phyloP scores from a whole-genome alignment of 2,329 filamentous ascomycete species.

The Alternaria consortialis region DNA sequence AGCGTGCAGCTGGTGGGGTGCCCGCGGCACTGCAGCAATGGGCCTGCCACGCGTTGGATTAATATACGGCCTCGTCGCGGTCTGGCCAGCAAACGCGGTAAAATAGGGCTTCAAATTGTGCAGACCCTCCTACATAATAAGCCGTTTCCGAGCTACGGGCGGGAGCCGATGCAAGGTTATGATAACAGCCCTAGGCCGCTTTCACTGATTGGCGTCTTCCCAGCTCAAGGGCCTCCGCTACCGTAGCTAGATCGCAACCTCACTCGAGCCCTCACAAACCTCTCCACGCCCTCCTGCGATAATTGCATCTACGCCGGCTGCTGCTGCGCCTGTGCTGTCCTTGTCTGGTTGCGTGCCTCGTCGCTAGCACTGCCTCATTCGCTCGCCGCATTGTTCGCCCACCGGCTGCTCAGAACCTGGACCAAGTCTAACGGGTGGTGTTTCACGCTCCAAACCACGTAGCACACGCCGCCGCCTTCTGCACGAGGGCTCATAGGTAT shows the following conservation, averaged over 20 bases:
- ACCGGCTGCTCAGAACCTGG: slow-evolving; percentile 43
- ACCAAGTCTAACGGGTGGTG: slow-evolving; percentile 48
- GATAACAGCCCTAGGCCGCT: slow-evolving; percentile 29
- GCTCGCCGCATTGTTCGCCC: slow-evolving; percentile 38
- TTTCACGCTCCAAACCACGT: slow-evolving; percentile 50
- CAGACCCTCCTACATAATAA: slow-evolving; percentile 25
- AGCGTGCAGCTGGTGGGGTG: background rate
- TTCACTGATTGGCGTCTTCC: slow-evolving; percentile 23
- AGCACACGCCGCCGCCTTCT: slow-evolving; percentile 46
- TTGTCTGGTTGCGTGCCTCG: slow-evolving; percentile 27
- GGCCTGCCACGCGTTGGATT: slow-evolving; percentile 27
- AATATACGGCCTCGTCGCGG: slow-evolving; percentile 15
- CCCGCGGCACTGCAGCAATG: slow-evolving; percentile 21
- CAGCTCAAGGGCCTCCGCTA: slow-evolving; percentile 28
- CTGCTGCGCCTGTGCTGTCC: slow-evolving; percentile 35
- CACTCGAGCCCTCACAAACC: slow-evolving; percentile 21
- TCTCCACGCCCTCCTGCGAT: slow-evolving; percentile 25
- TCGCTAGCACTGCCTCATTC: slow-evolving; percentile 20
- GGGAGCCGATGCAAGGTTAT: slow-evolving; percentile 31
- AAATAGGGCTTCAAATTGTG: slow-evolving; percentile 28
- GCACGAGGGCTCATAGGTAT: slow-evolving; percentile 44
- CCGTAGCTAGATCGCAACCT: slow-evolving; percentile 30
- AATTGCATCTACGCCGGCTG: slow-evolving; percentile 26
- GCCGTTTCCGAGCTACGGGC: slow-evolving; percentile 27
- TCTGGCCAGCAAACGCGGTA: slow-evolving; percentile 29